Evolutionary conservation across 2,329 filamentous ascomycete species (phyloP).

Genomic region (Metarhizium humberi): DNA sequence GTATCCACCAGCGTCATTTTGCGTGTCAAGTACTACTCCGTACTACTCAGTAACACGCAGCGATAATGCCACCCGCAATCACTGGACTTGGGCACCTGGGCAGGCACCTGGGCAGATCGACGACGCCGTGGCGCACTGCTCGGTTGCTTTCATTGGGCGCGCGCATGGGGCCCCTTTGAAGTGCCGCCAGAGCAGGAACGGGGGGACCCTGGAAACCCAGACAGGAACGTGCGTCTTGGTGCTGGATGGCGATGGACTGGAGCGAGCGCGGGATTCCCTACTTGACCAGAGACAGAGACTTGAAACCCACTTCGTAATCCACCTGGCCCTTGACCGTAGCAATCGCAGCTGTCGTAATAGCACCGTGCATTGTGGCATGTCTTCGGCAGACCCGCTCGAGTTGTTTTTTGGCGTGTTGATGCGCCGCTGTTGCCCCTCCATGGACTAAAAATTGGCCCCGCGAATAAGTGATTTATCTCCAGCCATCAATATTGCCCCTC

Average conservation of each 20-base stretch:
- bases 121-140: neutral
- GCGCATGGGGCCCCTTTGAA: neutral
- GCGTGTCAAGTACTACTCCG: neutral
- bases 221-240: too few species aligned
- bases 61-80: too few species aligned
- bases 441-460: neutral
- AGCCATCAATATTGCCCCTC: neutral
- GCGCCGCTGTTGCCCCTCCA: neutral
- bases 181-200: neutral
- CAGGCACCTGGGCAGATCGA: neutral
- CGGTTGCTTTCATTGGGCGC: neutral
- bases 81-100: neutral
- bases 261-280: too few species aligned
- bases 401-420: neutral
- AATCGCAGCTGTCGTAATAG: neutral
- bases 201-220: too few species aligned
- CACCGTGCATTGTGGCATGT: neutral
- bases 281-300: too few species aligned
- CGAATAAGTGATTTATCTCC: neutral
- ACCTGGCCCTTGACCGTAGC: neutral
- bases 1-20: neutral
- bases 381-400: neutral
- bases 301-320: too few species aligned
- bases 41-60: too few species aligned
- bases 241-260: too few species aligned